These are phyloP conservation scores for Furcasterigmium sp. DNA, from an alignment of 2,329 filamentous ascomycete genomes.

Conservation along the genomic window DNA sequence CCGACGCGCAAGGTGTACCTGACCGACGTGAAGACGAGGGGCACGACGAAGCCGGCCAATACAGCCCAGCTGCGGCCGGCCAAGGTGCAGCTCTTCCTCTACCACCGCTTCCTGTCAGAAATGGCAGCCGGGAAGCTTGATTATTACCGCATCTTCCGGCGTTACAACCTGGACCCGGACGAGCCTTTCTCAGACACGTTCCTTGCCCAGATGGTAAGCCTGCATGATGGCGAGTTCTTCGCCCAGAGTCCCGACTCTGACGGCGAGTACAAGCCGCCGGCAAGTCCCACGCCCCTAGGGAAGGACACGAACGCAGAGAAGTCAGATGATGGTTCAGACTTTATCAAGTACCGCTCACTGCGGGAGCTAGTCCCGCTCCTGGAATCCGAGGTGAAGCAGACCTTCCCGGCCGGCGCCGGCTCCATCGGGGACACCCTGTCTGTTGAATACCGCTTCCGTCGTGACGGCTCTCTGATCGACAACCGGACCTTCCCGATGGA, in stretches of 20 bases:
- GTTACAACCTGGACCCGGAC: constrained; percentile 65
- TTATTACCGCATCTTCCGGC: constrained; percentile 61
- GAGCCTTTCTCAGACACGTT: constrained; percentile 73
- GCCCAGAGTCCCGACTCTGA: constrained; percentile 29
- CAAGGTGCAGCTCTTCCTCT: constrained; percentile 83
- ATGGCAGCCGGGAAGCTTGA: constrained; percentile 69
- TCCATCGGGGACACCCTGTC: constrained; percentile 46
- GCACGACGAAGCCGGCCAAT: constrained; percentile 56
- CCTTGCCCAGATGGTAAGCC: constrained; percentile 63
- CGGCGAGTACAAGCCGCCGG: too few relatives aligned
- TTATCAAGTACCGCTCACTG: constrained; percentile 43
- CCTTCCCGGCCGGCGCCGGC: constrained; percentile 45
- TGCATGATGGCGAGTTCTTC: constrained; percentile 63
- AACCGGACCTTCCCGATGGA: constrained; percentile 63
- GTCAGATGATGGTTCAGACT: constrained; percentile 17
- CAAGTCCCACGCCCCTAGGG: not conserved
- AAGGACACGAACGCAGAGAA: not conserved
- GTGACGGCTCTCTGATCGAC: constrained; percentile 48
- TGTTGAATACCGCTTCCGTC: constrained; percentile 48
- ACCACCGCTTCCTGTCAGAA: constrained; percentile 75
- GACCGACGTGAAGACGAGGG: constrained; percentile 83
- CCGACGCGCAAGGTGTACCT: constrained; percentile 55
- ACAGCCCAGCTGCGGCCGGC: constrained; percentile 69
- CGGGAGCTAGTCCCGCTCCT: constrained; percentile 42
- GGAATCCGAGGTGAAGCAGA: constrained; percentile 37